Percentiles rank a stretch among this genome's conserved stretches.
These are phyloP conservation scores for Ilyonectria mors-panacis DNA, from an alignment of 2,329 filamentous ascomycete genomes.

Conservation along the genomic window DNA sequence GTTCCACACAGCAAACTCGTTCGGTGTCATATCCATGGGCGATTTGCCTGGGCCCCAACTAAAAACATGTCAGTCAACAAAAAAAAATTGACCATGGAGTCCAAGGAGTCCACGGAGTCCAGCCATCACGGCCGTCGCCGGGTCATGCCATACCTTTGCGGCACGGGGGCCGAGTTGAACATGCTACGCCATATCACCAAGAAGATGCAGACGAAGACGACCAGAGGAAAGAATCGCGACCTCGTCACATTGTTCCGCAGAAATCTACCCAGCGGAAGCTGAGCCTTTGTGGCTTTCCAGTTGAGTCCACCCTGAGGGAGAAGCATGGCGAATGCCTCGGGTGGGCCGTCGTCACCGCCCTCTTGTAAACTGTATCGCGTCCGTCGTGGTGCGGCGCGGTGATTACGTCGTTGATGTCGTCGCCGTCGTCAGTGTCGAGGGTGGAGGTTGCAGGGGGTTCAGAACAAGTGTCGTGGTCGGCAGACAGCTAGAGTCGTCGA, in stretches of 20 bases:
- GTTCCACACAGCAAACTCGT: slow-evolving; percentile 92
- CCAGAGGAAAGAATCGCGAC: slow-evolving; percentile 82
- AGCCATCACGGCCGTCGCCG: slow-evolving; percentile 43
- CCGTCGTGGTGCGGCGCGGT: slow-evolving; percentile 27
- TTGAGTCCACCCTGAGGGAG: slow-evolving; percentile 90
- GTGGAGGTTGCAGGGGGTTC: slow-evolving; percentile 15
- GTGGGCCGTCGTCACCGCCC: slow-evolving; percentile 37
- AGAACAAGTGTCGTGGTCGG: slow-evolving; percentile 17
- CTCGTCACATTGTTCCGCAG: slow-evolving; percentile 79
- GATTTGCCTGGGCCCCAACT: slow-evolving; percentile 96
- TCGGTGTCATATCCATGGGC: slow-evolving; percentile 95
- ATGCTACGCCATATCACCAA: slow-evolving; percentile 92
- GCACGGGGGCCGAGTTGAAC: slow-evolving; percentile 83
- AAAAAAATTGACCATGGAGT: not conserved
- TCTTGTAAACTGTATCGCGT: slow-evolving; percentile 24
- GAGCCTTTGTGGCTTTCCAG: slow-evolving; percentile 91
- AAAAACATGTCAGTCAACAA: slow-evolving; percentile 39
- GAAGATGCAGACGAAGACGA: slow-evolving; percentile 79
- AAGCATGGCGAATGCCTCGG: slow-evolving; percentile 75
- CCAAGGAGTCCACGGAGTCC: too few species aligned
- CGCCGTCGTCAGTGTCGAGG: slow-evolving; percentile 17
- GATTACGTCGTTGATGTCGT: slow-evolving; percentile 29
- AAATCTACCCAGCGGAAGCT: slow-evolving; percentile 83
- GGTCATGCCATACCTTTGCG: slow-evolving; percentile 80
- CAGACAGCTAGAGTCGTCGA: slow-evolving; percentile 18